Evolutionary conservation across 768 basidiomycete species (phyloP), one percentile per base, ranked within the genome.

Genomic region (Rhodotorula taiwanensis): DNA sequence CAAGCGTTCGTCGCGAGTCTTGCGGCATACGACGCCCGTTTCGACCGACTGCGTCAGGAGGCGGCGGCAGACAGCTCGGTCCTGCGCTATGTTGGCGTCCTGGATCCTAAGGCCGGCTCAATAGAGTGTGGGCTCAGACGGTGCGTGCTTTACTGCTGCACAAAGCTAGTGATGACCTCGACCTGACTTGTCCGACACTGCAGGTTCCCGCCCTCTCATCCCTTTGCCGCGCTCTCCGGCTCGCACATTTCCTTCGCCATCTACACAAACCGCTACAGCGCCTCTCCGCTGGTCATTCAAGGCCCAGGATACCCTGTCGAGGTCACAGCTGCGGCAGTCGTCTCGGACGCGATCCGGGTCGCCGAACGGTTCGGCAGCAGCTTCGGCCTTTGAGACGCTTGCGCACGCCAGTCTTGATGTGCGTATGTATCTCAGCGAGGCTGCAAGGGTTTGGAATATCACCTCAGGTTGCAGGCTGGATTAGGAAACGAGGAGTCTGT

Each of bases 231-330:
- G 3, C 82, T 98, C 21, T 88, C 89, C 27, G 95, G 94, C 1
- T 93, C 93, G 18, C 93, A 99, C 76, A 97, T 97, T 74, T 95
- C 97, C 74, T 83, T 99, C 74, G 88, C 94, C 80, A 95, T 97
- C 82, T 86, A 89, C 73, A 95, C 93, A 0, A 85, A 87, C 72
- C 81, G 95, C 44, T 98, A 99, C 73, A 84, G 85, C 4, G 81
- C 85, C 9, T 78, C 90, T 42, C 94, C 94, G 23, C 79, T 99
- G 58, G 88, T 98, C 64, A 81, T 99, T 34, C 94, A 97, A 72
- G 94, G 94, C 51, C 86, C 92, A 0, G 94, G 94, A 4, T 95
- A 94, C 1, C 95, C 95, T 21, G 90, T 90, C 3, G 89, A 86
- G 27, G 93, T 97, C 20, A 99, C 94, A 41, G 94, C 94, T 0